Evolutionary conservation across 768 basidiomycete species (phyloP), one percentile per base, ranked within the genome.

Genomic region (Suillus subalutaceus): DNA sequence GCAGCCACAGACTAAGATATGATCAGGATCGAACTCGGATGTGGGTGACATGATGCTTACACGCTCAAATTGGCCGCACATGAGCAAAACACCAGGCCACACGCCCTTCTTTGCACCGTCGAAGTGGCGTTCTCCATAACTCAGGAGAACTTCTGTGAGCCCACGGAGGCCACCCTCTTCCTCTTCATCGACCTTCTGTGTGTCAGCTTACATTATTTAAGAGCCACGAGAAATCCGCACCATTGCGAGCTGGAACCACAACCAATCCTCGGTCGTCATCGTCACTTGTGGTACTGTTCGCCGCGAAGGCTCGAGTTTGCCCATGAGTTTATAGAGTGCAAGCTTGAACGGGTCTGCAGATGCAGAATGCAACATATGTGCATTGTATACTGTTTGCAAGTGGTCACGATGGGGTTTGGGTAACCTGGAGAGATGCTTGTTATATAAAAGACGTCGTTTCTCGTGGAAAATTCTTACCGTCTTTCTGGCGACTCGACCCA

Each of bases 211-310:
- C n/a, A 20, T 72, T 18, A 60, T 57, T 43, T 37, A 20, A 13
- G 43, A 40, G 6, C 48, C 37, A 64, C 46, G 18, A 0, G 20
- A 64, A 44, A 6, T 9, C 68, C 80, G 38, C 58, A 89, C 92
- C 87, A 98, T 91, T 1, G 90, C 85, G 16, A 99, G 84, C 79
- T 99, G 96, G 82, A 96, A 90, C 97, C 97, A 99, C 43, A 98
- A 82, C 97, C 97, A 99, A 77, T 99, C 97, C 75, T 98, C 97
- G 2, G 94, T 96, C 1, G 96, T 96, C 12, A 86, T 86, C 0
- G 96, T 98, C 6, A 98, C 94, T 48, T 89, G 87, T 6, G 88
- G 85, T 3, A 96, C 89, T 71, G 87, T 91, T 58, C 95, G 85
- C 64, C 92, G 84, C 6, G 86, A 78, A 2, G 94, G 88, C 70